Conservation (phyloP, 257 asterid species). For the Ilex asprella region DNA sequence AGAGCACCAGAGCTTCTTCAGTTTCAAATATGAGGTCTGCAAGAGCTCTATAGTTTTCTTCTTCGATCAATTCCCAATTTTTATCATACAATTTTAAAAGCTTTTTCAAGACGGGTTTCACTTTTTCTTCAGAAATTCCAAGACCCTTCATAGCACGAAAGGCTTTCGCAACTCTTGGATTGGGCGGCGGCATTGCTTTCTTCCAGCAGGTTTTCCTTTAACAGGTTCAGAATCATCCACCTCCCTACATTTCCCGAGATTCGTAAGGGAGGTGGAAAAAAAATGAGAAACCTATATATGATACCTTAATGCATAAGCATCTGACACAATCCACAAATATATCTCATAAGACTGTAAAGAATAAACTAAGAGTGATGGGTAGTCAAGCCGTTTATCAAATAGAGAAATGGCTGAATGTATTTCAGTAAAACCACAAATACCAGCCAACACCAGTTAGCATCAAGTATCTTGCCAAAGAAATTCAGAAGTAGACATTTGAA, state of each 20-base stretch:
- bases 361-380: too few species aligned
- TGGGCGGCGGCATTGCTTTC: conserved; percentile 37
- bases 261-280: conserved; percentile 18
- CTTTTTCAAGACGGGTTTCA: conserved; percentile 62
- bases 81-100: conserved; percentile 56
- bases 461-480: too few species aligned
- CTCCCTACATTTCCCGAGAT: conserved; percentile 9
- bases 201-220: conserved; percentile 12
- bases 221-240: conserved; percentile 19
- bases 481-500: too few species aligned
- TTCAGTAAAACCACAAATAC: too few species aligned
- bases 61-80: conserved; percentile 85
- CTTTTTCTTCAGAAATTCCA: conserved; percentile 59
- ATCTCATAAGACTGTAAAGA: too few species aligned
- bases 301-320: too few species aligned
- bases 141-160: conserved; percentile 65
- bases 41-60: conserved; percentile 71
- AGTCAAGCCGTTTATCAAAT: too few species aligned
- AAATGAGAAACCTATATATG: too few species aligned
- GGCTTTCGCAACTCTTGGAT: conserved; percentile 45
- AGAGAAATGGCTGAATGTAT: too few species aligned
- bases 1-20: conserved; percentile 53
- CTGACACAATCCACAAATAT: too few species aligned
- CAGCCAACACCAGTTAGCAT: too few species aligned
- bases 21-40: conserved; percentile 77